A percentile compares a stretch with the other conserved stretches of the same genome.
Conservation (phyloP, 1,139 yeast genomes). For the Taphrina confusa region DNA sequence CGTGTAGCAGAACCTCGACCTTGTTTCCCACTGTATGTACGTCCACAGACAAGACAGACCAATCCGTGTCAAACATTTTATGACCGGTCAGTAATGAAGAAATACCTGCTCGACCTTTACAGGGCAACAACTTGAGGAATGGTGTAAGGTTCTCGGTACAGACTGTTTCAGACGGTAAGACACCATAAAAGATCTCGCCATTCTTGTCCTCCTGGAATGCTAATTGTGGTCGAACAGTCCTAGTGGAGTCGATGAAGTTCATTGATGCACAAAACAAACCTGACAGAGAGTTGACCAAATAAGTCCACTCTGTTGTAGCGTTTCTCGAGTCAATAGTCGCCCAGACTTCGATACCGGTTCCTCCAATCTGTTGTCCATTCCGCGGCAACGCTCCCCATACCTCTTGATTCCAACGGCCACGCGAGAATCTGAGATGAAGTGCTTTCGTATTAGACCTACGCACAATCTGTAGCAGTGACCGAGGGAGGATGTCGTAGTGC, state of each 20-base stretch:
- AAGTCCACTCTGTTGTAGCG: slow-evolving; percentile 61
- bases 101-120: slow-evolving; percentile 89
- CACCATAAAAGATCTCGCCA: slow-evolving; percentile 63
- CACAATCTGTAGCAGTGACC: slow-evolving; percentile 75
- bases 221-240: slow-evolving; percentile 70
- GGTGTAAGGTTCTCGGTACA: slow-evolving; percentile 98
- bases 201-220: slow-evolving; percentile 47
- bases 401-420: slow-evolving; percentile 94
- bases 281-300: slow-evolving; percentile 71
- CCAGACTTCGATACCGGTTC: slow-evolving; percentile 94
- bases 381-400: slow-evolving; percentile 82
- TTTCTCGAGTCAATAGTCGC: slow-evolving; percentile 58
- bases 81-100: slow-evolving; percentile 91
- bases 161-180: slow-evolving; percentile 91
- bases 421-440: slow-evolving; percentile 80
- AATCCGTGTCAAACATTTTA: slow-evolving; percentile 85
- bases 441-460: slow-evolving; percentile 68
- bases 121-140: slow-evolving; percentile 81
- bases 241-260: slow-evolving; percentile 78
- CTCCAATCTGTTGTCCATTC: slow-evolving; percentile 75
- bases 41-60: slow-evolving; percentile 94
- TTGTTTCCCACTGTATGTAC: slow-evolving; percentile 55
- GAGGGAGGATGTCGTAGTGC: slow-evolving; percentile 77
- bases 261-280: slow-evolving; percentile 95
- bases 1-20: slow-evolving; percentile 64